A percentile compares a stretch with the other conserved stretches of the same genome.
Evolutionary conservation across 345 rosid genomes (phyloP).

Genomic region (Melaleuca alternifolia): DNA sequence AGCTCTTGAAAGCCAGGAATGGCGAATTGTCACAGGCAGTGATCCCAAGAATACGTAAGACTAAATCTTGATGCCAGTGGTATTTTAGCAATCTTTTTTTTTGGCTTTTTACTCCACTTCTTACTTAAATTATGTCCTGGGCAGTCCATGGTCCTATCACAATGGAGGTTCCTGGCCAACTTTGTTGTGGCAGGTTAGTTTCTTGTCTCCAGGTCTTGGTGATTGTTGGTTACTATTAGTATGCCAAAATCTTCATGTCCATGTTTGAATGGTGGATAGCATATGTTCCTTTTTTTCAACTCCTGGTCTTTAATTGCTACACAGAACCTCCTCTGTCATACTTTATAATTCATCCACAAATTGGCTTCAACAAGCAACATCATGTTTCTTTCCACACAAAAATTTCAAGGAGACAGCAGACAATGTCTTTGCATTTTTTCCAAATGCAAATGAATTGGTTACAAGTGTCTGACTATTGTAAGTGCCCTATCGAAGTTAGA

Average conservation of each 20-base stretch:
- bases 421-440: neutral
- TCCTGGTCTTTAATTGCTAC: neutral
- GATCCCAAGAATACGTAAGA: slow-evolving; percentile 87
- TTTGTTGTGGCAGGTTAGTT: slow-evolving; percentile 91
- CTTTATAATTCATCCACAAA: neutral
- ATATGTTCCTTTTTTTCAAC: neutral
- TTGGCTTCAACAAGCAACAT: neutral
- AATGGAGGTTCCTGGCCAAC: slow-evolving; percentile 98
- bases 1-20: slow-evolving; percentile 78
- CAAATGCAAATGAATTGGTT: neutral
- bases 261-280: neutral
- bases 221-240: neutral
- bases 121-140: neutral
- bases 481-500: neutral
- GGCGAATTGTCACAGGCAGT: slow-evolving; percentile 79
- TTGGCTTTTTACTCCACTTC: neutral
- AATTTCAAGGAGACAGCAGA: neutral
- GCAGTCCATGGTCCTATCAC: slow-evolving; percentile 96
- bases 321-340: neutral
- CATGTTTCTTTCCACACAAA: neutral
- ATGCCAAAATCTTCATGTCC: neutral
- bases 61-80: neutral
- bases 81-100: neutral
- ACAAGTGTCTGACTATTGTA: neutral
- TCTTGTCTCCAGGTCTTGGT: neutral